Percentiles rank a stretch among this genome's conserved stretches.
Evolutionary conservation across 257 asterid genomes (phyloP).

Genomic region (Ilex asprella): DNA sequence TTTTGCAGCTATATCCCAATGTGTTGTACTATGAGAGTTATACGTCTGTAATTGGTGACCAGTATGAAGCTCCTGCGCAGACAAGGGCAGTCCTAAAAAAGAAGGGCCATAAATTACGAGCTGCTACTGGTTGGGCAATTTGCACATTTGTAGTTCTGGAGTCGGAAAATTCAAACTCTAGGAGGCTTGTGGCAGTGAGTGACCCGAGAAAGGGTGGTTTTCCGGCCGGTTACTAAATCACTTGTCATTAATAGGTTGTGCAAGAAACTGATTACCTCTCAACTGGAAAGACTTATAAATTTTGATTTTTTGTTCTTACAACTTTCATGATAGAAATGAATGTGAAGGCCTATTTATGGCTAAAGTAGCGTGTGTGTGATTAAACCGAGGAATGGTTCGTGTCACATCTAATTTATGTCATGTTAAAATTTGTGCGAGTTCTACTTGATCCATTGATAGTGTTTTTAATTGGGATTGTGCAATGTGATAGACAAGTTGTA

Average conservation of each 20-base stretch:
- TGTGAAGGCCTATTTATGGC: no score
- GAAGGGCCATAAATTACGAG: background rate
- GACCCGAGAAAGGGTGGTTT: background rate
- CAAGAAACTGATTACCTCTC: no score
- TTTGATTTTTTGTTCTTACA: no score
- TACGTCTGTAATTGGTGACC: background rate
- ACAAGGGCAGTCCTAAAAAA: background rate
- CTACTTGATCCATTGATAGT: no score
- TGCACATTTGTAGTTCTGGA: background rate
- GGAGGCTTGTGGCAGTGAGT: background rate
- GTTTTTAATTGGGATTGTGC: no score
- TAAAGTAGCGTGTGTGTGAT: no score
- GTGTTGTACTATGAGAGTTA: background rate
- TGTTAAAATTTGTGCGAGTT: no score
- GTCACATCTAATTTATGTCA: no score
- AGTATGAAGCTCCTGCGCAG: background rate
- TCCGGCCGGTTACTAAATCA: background rate
- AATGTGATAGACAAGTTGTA: no score
- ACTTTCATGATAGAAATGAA: no score
- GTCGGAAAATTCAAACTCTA: background rate
- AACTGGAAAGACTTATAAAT: no score
- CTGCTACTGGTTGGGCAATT: background rate
- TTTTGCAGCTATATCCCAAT: conserved; percentile 1
- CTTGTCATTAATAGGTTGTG: background rate
- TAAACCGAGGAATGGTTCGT: no score